Conservation (phyloP, 108 stramenopile species). For the Thalassiosira profunda region DNA sequence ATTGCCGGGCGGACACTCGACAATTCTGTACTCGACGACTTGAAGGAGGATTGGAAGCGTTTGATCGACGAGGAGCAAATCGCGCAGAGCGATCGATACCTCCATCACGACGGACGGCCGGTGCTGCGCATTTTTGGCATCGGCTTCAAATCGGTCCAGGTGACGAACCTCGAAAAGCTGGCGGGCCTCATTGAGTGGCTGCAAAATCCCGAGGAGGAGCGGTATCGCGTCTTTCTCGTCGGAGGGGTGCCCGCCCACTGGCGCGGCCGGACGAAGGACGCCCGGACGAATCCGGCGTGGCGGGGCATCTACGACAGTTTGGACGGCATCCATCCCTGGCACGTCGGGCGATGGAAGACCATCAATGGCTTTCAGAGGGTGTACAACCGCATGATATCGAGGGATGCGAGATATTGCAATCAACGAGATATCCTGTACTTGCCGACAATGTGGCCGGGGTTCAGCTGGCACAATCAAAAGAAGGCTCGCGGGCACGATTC, state of each 20-base stretch:
- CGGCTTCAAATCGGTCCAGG: slow-evolving; percentile 26
- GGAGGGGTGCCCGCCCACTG: slow-evolving; percentile 42
- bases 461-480: slow-evolving; percentile 42
- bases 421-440: slow-evolving; percentile 35
- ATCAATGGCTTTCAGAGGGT: background rate
- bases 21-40: slow-evolving; percentile 24
- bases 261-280: slow-evolving; percentile 19
- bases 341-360: slow-evolving; percentile 38
- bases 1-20: slow-evolving; percentile 19
- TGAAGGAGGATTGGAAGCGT: slow-evolving; percentile 48
- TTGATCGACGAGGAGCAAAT: slow-evolving; percentile 46
- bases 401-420: slow-evolving; percentile 39
- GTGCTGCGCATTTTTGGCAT: slow-evolving; percentile 35
- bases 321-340: slow-evolving; percentile 51
- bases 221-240: slow-evolving; percentile 44
- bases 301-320: slow-evolving; percentile 28
- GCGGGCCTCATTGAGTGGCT: slow-evolving; percentile 39
- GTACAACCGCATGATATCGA: slow-evolving; percentile 11
- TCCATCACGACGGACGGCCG: slow-evolving; percentile 46
- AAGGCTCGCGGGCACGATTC: background rate
- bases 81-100: slow-evolving; percentile 34
- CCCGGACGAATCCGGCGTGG: slow-evolving; percentile 21
- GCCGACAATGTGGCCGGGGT: slow-evolving; percentile 57
- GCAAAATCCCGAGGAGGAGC: slow-evolving; percentile 12
- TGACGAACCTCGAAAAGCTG: slow-evolving; percentile 11